A percentile compares a stretch with the other conserved stretches of the same genome.
These are phyloP conservation scores for Aspergillus saccharolyticus DNA, from an alignment of 495 filamentous ascomycete genomes.

Conservation along the genomic window DNA sequence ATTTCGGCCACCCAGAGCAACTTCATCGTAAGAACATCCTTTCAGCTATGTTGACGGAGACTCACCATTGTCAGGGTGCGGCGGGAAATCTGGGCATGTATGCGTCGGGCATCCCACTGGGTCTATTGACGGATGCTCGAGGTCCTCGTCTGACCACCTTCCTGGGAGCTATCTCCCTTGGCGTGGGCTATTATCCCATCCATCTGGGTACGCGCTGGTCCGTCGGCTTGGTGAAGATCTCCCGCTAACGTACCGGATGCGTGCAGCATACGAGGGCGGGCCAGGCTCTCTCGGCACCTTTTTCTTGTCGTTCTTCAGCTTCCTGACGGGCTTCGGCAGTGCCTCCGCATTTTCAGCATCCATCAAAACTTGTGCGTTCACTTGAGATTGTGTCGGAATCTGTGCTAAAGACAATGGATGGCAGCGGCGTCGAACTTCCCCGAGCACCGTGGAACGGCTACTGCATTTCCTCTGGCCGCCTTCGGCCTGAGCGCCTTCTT, in stretches of 20 bases:
- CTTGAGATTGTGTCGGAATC: background rate
- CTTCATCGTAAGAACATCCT: slow-evolving; percentile 60
- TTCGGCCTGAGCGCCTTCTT: slow-evolving; percentile 97
- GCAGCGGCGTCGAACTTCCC: slow-evolving; percentile 88
- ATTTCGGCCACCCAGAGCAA: slow-evolving; percentile 88
- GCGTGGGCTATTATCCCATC: slow-evolving; percentile 75
- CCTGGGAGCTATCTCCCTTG: slow-evolving; percentile 64
- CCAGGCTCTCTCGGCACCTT: slow-evolving; percentile 58
- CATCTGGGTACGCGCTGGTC: slow-evolving; percentile 49
- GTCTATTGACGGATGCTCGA: slow-evolving; percentile 77
- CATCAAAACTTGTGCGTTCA: slow-evolving; percentile 63
- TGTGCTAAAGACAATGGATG: slow-evolving; percentile 8
- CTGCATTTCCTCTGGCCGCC: slow-evolving; percentile 83
- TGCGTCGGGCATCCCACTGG: slow-evolving; percentile 80
- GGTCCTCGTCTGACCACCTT: slow-evolving; percentile 76
- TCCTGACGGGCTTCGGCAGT: slow-evolving; percentile 79
- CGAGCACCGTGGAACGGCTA: slow-evolving; percentile 84
- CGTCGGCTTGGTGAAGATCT: background rate
- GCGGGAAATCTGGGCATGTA: slow-evolving; percentile 98
- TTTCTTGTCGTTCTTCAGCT: slow-evolving; percentile 74
- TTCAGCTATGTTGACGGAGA: background rate
- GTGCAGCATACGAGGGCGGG: slow-evolving; percentile 44
- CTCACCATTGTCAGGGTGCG: slow-evolving; percentile 51
- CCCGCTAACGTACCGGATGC: slow-evolving; percentile 6
- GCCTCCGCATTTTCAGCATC: slow-evolving; percentile 81